Base-by-base conservation (phyloP, 2,329 filamentous ascomycete genomes). In the Diplodia intermedia region DNA sequence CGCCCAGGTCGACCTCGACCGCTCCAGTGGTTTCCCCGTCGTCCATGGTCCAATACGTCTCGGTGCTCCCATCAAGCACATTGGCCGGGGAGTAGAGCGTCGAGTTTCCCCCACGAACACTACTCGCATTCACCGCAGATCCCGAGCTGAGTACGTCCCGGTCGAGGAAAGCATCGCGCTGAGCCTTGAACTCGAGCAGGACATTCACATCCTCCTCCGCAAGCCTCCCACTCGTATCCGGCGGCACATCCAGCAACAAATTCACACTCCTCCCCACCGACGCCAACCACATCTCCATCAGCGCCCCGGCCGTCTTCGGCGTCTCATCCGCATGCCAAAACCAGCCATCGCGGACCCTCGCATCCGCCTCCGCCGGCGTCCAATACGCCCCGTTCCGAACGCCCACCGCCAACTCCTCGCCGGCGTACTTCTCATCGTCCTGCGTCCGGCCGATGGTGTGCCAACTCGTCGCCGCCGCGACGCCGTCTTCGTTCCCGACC, bases 401-500 rank as follows among this genome's bases (percentile, higher is more conserved):
- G 3, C 71, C 71, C 15, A 62, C 66, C 62, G 70, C 55, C n/a
- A 71, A 60, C 50, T 71, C 49, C 4, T 54, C 62, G 8, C 61
- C 70, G 26, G 20, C 62, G 47, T 71, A 71, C 4, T 33, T 65
- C 1, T 61, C 56, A 5, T 71, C 38, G 36, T 72, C 71, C 50
- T 71, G 71, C 2, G 71, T 72, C 38, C 69, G 61, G 29, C 47
- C 63, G 52, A 72, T 71, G 15, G 69, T 70, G 38, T 72, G 71
- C 71, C 71, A 72, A 36, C 69, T 72, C n/a, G 71, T 72, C 3
- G 38, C 23, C 5, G 66, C 67, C 29, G 71, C 69, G 2, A 68
- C 62, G 15, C 71, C 70, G 54, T 71, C 68, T 36, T 71, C 69
- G 36, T 72, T 72, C 31, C 71, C 71, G 5, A 70, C 69, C 69